Conservation (phyloP, 2,329 filamentous ascomycete species). For the Penicillium sp. region DNA sequence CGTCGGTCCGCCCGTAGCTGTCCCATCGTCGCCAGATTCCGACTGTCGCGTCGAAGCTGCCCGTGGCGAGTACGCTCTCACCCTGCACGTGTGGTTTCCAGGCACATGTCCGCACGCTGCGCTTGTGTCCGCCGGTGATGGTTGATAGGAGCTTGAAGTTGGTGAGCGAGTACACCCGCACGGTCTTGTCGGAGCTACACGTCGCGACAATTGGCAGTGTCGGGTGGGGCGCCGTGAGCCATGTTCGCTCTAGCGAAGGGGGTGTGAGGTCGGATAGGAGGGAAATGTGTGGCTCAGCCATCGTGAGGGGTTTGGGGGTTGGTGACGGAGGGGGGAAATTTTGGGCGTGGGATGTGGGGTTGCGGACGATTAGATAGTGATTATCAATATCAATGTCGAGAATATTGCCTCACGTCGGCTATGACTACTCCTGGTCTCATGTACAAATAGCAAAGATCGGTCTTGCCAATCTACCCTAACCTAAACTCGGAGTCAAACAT, state of each 20-base stretch:
- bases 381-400: not conserved
- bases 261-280: conserved; percentile 55
- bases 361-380: conserved; percentile 6
- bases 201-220: conserved; percentile 85
- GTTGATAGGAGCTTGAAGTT: conserved; percentile 75
- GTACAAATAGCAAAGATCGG: conserved; percentile 1
- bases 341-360: conserved; percentile 8
- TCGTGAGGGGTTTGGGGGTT: not conserved
- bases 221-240: conserved; percentile 82
- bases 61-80: conserved; percentile 80
- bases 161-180: conserved; percentile 83
- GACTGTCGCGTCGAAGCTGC: conserved; percentile 89
- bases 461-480: conserved; percentile 13
- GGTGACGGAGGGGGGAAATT: conserved; percentile 12
- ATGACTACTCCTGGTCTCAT: not conserved
- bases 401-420: not conserved
- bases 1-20: conserved; percentile 36
- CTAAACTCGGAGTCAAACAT: not conserved
- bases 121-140: conserved; percentile 83
- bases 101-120: conserved; percentile 77
- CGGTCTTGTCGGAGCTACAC: conserved; percentile 78
- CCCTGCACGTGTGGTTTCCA: conserved; percentile 76
- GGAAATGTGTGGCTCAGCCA: conserved; percentile 28
- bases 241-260: conserved; percentile 64
- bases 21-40: conserved; percentile 74